A percentile compares a stretch with the other conserved stretches of the same genome.
phyloP scores from a whole-genome alignment of 306 rosid species.

The Cucurbita maxima region DNA sequence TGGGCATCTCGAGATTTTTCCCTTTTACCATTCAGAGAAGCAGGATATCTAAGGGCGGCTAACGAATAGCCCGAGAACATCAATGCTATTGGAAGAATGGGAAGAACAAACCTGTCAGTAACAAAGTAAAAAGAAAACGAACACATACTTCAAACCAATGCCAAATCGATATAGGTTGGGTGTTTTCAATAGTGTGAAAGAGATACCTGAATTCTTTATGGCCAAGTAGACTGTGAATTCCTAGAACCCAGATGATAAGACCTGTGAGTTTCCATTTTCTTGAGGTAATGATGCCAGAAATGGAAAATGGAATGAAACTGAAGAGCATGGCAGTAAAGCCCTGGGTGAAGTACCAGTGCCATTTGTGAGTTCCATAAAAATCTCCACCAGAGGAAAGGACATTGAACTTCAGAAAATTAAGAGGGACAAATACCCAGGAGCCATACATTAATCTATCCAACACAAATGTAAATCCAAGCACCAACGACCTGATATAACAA shows the following conservation, averaged over 20 bases:
- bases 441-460: slow-evolving; percentile 72
- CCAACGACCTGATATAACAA: slow-evolving; percentile 40
- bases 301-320: slow-evolving; percentile 61
- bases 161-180: neutral
- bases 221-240: slow-evolving; percentile 68
- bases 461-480: slow-evolving; percentile 54
- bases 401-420: slow-evolving; percentile 79
- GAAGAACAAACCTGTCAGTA: slow-evolving; percentile 72
- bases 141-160: neutral
- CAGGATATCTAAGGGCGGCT: slow-evolving; percentile 32
- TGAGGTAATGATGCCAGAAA: slow-evolving; percentile 59
- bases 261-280: slow-evolving; percentile 72
- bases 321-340: slow-evolving; percentile 79
- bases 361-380: slow-evolving; percentile 86
- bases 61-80: slow-evolving; percentile 75
- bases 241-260: slow-evolving; percentile 72
- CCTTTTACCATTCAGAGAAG: slow-evolving; percentile 17
- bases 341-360: slow-evolving; percentile 99
- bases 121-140: slow-evolving; percentile 1
- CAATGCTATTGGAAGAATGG: slow-evolving; percentile 84
- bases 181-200: neutral
- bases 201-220: slow-evolving; percentile 94
- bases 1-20: slow-evolving; percentile 16
- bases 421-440: slow-evolving; percentile 76
- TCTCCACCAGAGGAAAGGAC: slow-evolving; percentile 93